A percentile compares a stretch with the other conserved stretches of the same genome.
Evolutionary conservation across 192 early-diverging fungal species (phyloP).

Genomic region (Podila epigama): DNA sequence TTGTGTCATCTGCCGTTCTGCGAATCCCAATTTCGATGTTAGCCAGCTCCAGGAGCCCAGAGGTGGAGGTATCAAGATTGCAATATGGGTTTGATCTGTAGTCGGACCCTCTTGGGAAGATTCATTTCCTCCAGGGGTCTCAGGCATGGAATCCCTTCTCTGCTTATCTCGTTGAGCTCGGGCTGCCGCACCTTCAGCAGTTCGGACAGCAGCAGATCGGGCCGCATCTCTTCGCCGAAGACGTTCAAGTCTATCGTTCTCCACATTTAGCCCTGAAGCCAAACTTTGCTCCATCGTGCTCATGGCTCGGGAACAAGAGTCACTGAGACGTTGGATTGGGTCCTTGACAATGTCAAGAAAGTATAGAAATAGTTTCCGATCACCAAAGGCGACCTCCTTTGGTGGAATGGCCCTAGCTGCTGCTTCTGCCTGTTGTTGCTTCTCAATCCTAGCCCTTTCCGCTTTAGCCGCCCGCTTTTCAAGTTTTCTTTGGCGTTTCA

Average conservation of each 20-base stretch:
- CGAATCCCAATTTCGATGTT: not conserved
- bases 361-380: slow-evolving; percentile 41
- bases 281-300: slow-evolving; percentile 4
- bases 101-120: too few relatives aligned
- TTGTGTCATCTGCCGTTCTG: not conserved
- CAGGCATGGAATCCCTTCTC: not conserved
- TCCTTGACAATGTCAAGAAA: slow-evolving; percentile 51
- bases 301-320: slow-evolving; percentile 22
- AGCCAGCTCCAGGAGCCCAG: not conserved
- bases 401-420: slow-evolving; percentile 4
- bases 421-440: not conserved
- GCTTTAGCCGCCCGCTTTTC: not conserved
- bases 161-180: not conserved
- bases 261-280: slow-evolving; percentile 3
- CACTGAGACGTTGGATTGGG: slow-evolving; percentile 42
- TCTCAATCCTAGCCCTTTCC: not conserved
- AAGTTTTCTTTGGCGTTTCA: not conserved
- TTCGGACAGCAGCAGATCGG: not conserved
- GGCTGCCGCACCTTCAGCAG: not conserved
- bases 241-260: slow-evolving; percentile 2
- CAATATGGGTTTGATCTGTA: too few relatives aligned
- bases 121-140: not conserved
- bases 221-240: not conserved
- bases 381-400: slow-evolving; percentile 45
- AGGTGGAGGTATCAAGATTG: not conserved